phyloP scores from a whole-genome alignment of 23 red algal genomes.

The Agarophyton chilense region DNA sequence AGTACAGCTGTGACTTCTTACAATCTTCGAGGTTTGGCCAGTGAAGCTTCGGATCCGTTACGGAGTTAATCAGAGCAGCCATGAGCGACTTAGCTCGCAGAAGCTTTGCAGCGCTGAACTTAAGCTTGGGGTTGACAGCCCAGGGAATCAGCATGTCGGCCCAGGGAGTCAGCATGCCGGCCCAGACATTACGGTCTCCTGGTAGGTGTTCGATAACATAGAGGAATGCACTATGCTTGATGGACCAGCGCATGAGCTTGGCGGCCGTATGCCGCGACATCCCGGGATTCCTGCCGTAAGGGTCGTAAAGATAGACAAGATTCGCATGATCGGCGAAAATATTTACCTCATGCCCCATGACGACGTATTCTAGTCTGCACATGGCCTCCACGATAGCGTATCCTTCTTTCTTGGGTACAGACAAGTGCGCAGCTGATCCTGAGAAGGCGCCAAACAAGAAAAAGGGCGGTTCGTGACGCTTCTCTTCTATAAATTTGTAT shows the following conservation, averaged over 20 bases:
- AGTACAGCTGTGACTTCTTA: neutral
- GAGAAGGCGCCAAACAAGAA: slow-evolving; percentile 23
- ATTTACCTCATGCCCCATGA: neutral
- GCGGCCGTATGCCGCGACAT: neutral
- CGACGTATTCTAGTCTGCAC: neutral
- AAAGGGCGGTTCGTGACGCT: neutral
- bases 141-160: neutral
- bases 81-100: neutral
- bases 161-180: neutral
- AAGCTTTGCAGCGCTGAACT: no score
- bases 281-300: neutral
- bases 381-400: slow-evolving; percentile 19
- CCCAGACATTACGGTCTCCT: slow-evolving; percentile 22
- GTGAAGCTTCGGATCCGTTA: neutral
- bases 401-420: neutral
- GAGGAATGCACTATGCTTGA: neutral
- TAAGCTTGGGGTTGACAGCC: no score
- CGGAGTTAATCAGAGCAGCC: neutral
- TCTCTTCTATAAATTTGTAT: neutral
- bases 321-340: slow-evolving; percentile 26
- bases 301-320: slow-evolving; percentile 23
- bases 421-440: neutral
- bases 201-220: slow-evolving; percentile 12
- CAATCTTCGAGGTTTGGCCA: neutral
- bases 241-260: slow-evolving; percentile 8